Evolutionary conservation across 1,284 basidiomycete species (phyloP), one percentile per base, ranked within the genome.

Genomic region (Puccinia horiana): DNA sequence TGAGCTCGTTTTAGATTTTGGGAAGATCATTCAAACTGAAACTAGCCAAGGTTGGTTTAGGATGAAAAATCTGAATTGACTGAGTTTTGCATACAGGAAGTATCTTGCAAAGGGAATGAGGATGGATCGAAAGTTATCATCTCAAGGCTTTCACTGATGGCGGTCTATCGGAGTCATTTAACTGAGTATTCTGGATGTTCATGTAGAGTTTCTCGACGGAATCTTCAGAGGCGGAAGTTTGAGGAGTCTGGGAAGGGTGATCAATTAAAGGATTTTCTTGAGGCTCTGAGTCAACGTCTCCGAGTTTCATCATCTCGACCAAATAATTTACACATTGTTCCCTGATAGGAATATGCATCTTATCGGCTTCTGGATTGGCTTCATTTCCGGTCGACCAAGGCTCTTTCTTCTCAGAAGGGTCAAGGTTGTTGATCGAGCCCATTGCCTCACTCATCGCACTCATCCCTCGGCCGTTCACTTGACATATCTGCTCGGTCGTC

Each of bases 401-500:
- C 47, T 72, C 47, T 47, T 49, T 49, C 4, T 72, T 52, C 14
- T n/a, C 14, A 20, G 69, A 47, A 29, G 44, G 42, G 37, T 29
- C 29, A 40, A 65, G 29, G 42, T 47, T 29, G 11, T 47, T 72
- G 26, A 72, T 72, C 26, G 78, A 81, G 29, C 77, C 77, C 54
- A 75, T 63, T 20, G 80, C 80, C 47, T 81, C 80, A 29, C 80
- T 81, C 80, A 81, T 81, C 26, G 80, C 56, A 81, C 80, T 81
- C 56, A 54, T 63, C 32, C 80, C 80, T 11, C 80, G 52, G 3
- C 80, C 80, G 52, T 81, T 81, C 8, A 81, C 29, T 61, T 65
- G 58, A 40, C 69, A 74, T 32, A 81, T 81, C 47, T 81, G 69
- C 6, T 63, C n/a, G 26, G 72, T 91, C 29, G 67, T 85, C 0